Evolutionary conservation across 345 rosid species (phyloP), one percentile per base, ranked within the genome.

Genomic region (Aegle marmelos): DNA sequence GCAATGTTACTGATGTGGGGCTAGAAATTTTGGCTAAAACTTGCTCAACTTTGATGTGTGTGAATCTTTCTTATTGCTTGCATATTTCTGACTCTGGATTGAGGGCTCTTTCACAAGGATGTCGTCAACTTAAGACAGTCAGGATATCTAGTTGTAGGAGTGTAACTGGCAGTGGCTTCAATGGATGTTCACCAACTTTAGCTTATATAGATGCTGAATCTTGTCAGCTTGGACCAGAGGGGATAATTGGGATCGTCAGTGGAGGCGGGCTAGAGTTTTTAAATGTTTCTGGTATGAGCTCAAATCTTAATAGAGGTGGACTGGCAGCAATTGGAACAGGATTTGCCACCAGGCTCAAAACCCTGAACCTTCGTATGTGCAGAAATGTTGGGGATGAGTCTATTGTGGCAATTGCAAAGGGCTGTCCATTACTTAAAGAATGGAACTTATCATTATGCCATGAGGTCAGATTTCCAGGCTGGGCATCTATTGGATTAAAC

Each of bases 391-490:
- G 86, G n/a, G 89, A 93, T 68, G 90, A 89, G 25, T 85, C 93
- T 31, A 85, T 92, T 41, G 39, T 25, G 25, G 91, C 94, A n/a
- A 90, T 95, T 77, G 90, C 93, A 25, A 86, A 79, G 75, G 94
- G 97, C 21, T 92, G 94, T 54, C 97, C 90, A 0, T 78, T 86
- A 78, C 93, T 93, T 25, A 66, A 87, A 82, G 98, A 90, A 76
- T 91, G 94, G 93, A 89, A 90, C 81, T 70, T 92, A 84, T 89
- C 94, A 63, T 25, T 87, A 69, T 90, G 98, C 80, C 91, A 87
- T 45, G 90, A 81, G 64, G 86, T 91, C n/a, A 82, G 73, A 78
- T 60, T 89, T 78, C 41, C 64, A 11, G 97, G 98, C 33, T 92
- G 96, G 99, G 82, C 83, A 60, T 85, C 91, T 5, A 74, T 92